Evolutionary conservation across 768 basidiomycete species (phyloP), one percentile per base, ranked within the genome.

Genomic region (Butyriboletus loyo): DNA sequence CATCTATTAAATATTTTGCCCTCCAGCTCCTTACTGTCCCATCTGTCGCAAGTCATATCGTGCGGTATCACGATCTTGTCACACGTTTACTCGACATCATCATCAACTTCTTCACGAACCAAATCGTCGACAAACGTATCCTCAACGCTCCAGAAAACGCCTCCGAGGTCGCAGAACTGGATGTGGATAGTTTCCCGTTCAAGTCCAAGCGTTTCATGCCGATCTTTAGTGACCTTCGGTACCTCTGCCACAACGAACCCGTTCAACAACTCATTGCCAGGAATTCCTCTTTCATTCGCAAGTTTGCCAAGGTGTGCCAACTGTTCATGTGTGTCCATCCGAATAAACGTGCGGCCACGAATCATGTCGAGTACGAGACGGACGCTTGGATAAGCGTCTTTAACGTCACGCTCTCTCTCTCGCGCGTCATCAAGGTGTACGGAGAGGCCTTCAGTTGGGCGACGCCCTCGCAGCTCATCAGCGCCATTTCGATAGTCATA

Each of bases 321-420:
- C 74, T 98, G 39, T 99, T 98, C 76, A 89, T 92, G 83, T 92
- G 90, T 57, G 80, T 98, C 64, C 94, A 96, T 64, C 87, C 94
- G 2, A 93, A 94, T 69, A 85, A 86, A 60, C 83, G 96, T 17
- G 92, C 88, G 19, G 83, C 78, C 6, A 79, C 81, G 27, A 86
- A 75, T 46, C 97, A 98, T 60, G 84, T 99, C 61, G 96, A 98
- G 69, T 99, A 90, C 72, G 97, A 99, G 73, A 88, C 89, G 28
- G 97, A 99, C 58, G 87, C 88, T 19, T 97, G 95, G 96, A 92
- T 97, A 56, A 90, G 87, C 61, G 92, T 97, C 14, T 98, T 98
- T 72, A 94, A 95, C 60, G 88, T 98, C 22, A 94, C 93, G 7
- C 81, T 96, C 10, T 94, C 92, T 31, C 73, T 99, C 24, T 88